Base-by-base conservation (phyloP, 345 rosid species). In the Camelina laxa region DNA sequence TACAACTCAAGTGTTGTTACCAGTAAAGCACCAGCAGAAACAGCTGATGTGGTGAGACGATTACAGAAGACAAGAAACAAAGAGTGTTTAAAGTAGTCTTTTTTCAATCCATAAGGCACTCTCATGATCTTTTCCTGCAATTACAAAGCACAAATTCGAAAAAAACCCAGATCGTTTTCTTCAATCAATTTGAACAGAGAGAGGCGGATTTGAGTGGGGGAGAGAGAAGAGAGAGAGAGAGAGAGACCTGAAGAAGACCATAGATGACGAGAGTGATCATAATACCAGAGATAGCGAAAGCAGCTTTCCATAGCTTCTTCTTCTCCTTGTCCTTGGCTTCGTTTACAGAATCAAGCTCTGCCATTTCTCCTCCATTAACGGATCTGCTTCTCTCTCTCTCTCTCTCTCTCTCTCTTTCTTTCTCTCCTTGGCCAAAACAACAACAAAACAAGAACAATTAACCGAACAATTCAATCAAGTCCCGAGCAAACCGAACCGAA, bases 31-130 rank as follows among this genome's bases (percentile, higher is more conserved):
- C 65, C 84, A 61, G 97, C 98, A 78, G 98, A 94, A 65, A 91
- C 92, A 39, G 93, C 87, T 61, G 97, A 87, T 44, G 97, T 91
- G 8, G 91, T 82, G 70, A 91, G 82, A 10, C 97, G 93, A 75
- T 91, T 94, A 84, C 98, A 94, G 78, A 94, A 94, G 59, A 94
- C 97, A 3, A 94, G 97, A 83, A 94, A 94, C 47, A 91, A 62
- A 8, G 98, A 94, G 80, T 87, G 82, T 81, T 80, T 87, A 75
- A 94, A 91, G 51, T 61, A 89, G 69, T 94, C 98, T 66, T 88
- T 85, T 82, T 86, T 87, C n/a, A 61, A 38, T n/a, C 96, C 97
- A 80, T 94, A 91, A 1, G 97, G 93, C 2, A 88, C 92, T 85
- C 95, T 87, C 97, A 91, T 94, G 33, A 91, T 83, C 84, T 94